Evolutionary conservation across 305 asterid genomes (phyloP), one percentile per base, ranked within the genome.

Genomic region (Fraxinus latifolia): DNA sequence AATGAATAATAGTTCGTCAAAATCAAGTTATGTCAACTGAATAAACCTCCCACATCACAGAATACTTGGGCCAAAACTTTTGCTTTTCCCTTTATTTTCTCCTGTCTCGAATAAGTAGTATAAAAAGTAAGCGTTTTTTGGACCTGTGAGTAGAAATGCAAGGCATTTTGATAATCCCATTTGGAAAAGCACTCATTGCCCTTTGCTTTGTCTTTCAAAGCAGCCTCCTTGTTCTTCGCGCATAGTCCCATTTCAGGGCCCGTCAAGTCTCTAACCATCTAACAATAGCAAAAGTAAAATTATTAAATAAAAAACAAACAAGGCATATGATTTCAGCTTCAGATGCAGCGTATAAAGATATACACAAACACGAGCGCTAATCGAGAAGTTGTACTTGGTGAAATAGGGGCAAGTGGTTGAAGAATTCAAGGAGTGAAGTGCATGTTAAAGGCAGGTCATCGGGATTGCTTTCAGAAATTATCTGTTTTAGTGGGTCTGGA

Each of bases 211-310:
- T 87, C 85, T 86, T 89, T 96, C 80, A 88, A 42, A 58, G 97
- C 97, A 91, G 88, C 93, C 81, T 84, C 90, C 82, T 87, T 86
- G 77, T 90, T 87, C 93, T 95, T 95, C 65, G 90, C 83, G 68
- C 98, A 92, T 80, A 95, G 89, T 81, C 89, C 90, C 82, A 71
- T 85, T 84, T 90, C 86, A 19, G 91, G 84, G 88, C 90, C 94
- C 65, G 97, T 91, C 93, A 92, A 90, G 73, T 94, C 97, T 33
- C 89, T 84, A 76, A 95, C 90, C 90, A 92, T 79, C 97, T 93
- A 82, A 4, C 5, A 82, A 65, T 39, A 55, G 50, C 60, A 81
- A 80, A 84, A 33, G 81, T 31, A 78, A 77, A 82, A 81, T 77
- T 62, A 84, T 55, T 39, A 15, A 31, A 9, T 32, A 81, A 73